Evolutionary conservation across 176 grass and related monocot genomes (phyloP).

Genomic region (Oryza nivara): DNA sequence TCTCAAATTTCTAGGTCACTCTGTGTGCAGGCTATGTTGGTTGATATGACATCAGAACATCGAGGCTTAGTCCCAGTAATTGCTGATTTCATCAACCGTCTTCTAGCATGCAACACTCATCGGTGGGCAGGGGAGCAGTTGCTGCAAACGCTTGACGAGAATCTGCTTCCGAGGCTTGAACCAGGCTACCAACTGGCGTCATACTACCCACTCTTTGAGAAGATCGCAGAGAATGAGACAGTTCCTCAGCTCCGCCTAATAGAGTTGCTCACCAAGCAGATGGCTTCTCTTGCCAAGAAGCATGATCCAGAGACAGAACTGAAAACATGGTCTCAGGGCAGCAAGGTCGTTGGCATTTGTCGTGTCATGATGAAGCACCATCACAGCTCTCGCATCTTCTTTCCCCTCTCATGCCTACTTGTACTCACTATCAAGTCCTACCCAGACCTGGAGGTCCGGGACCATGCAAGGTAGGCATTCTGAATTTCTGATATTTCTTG

Average conservation of each 20-base stretch:
- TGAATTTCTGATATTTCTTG: conserved; percentile 1
- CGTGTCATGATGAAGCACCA: conserved; percentile 79
- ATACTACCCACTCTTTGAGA: conserved; percentile 88
- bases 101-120: conserved; percentile 74
- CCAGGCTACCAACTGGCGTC: conserved; percentile 65
- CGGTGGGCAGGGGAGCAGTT: conserved; percentile 54
- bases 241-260: conserved; percentile 75
- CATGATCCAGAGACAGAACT: conserved; percentile 68
- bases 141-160: conserved; percentile 70
- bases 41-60: conserved; percentile 72
- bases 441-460: conserved; percentile 91
- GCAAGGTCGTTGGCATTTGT: conserved; percentile 81
- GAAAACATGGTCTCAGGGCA: conserved; percentile 89
- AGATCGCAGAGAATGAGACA: conserved; percentile 72
- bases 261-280: conserved; percentile 79
- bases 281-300: conserved; percentile 66
- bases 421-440: conserved; percentile 69
- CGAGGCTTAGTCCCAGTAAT: conserved; percentile 71
- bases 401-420: conserved; percentile 67
- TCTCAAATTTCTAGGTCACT: conserved; percentile 23
- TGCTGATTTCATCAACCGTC: conserved; percentile 64
- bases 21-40: conserved; percentile 68
- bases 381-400: conserved; percentile 71
- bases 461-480: conserved; percentile 76
- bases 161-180: conserved; percentile 79